Evolutionary conservation across 1,139 yeast species (phyloP), one percentile per base, ranked within the genome.

Genomic region (Debaryomyces psychrophilus): DNA sequence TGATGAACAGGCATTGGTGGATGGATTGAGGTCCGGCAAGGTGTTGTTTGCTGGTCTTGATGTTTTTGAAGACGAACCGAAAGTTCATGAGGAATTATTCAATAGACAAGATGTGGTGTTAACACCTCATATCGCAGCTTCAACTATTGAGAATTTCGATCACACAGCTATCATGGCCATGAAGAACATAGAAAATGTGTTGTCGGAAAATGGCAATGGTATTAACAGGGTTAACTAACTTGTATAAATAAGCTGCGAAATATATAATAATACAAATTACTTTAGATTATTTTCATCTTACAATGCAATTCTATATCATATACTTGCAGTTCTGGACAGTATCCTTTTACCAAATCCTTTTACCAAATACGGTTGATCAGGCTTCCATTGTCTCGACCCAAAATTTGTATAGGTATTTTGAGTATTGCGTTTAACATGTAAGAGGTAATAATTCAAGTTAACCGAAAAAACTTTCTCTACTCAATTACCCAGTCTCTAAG

Each of bases 41-140:
- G 75, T 90, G 3, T 65, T 77, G 18, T 80, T 85, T 58, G 93
- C 85, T 12, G 97, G 96, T 0, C 68, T 89, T 38, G 97, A 90
- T 58, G 97, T 90, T 4, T 88, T 73, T 64, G 87, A 83, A 55
- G 63, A 77, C 33, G 97, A 90, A 64, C 92, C 92, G 3, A 45
- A 50, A 1, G 75, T 86, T 9, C 76, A 81, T 51, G 73, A 74
- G 11, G 81, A 70, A 26, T 74, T 86, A 43, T 57, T 79, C 26
- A 67, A 68, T 11, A 75, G 95, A 57, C 75, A 82, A 59, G 90
- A 88, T 62, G 90, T 86, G n/a, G 69, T 85, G 0, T 65, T 86
- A 42, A 79, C 89, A 12, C 96, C 96, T 8, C 96, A 88, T 62
- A 63, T 85, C 31, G 96, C 92, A 0, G 84, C 92, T 22, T 81